A percentile compares a stretch with the other conserved stretches of the same genome.
These are phyloP conservation scores for Chlorella sp. DNA, from an alignment of 139 green algal species.

Conservation along the genomic window DNA sequence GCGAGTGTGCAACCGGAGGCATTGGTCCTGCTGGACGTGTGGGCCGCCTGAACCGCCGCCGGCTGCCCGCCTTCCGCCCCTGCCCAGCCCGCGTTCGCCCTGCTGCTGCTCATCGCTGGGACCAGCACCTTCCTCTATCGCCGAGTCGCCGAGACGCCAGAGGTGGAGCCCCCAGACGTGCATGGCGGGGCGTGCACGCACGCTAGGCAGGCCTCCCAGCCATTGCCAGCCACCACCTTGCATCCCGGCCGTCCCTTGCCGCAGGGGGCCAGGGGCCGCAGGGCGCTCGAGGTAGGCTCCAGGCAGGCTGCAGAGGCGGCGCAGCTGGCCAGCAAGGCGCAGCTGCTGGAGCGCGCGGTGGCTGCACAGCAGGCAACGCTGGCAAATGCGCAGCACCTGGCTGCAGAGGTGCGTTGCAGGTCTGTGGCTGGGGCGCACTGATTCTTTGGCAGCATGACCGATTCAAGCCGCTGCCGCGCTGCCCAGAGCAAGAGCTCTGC, in stretches of 20 bases:
- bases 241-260: no score
- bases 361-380: neutral
- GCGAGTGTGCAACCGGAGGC: no score
- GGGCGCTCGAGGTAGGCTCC: no score
- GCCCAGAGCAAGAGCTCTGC: neutral
- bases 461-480: neutral
- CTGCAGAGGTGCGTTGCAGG: neutral
- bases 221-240: neutral
- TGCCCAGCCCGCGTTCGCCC: neutral
- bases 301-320: neutral
- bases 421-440: neutral
- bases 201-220: neutral
- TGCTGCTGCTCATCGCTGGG: constrained; percentile 7
- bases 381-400: neutral
- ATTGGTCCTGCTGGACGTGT: no score
- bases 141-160: neutral
- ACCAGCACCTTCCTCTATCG: constrained; percentile 2
- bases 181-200: neutral
- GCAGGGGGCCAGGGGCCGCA: no score
- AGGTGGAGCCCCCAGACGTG: neutral
- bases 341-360: neutral
- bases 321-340: neutral
- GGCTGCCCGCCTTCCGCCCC: neutral
- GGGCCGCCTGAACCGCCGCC: neutral
- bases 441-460: no score